These are phyloP conservation scores for Sclerotinia nivalis DNA, from an alignment of 2,329 filamentous ascomycete species.

Conservation along the genomic window DNA sequence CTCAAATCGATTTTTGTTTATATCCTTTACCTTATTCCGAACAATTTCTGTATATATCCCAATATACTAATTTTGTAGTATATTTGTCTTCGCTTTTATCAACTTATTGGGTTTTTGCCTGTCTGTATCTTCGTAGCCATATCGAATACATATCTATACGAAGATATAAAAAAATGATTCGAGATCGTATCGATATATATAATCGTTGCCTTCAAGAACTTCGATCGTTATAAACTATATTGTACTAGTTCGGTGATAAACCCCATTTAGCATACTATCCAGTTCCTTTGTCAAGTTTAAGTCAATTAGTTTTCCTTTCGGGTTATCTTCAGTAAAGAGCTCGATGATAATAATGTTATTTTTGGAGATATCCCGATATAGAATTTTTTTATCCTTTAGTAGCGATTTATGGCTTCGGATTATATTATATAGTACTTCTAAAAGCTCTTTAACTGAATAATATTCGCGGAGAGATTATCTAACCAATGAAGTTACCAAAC, in stretches of 20 bases:
- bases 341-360: slow-evolving; percentile 44
- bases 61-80: slow-evolving; percentile 36
- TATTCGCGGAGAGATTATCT: slow-evolving; percentile 40
- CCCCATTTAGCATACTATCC: slow-evolving; percentile 33
- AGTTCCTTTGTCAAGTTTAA: slow-evolving; percentile 41
- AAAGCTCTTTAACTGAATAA: slow-evolving; percentile 39
- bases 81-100: slow-evolving; percentile 25
- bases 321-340: slow-evolving; percentile 16
- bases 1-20: slow-evolving; percentile 34
- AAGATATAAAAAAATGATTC: too few species aligned
- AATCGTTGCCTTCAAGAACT: slow-evolving; percentile 39
- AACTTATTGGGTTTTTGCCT: slow-evolving; percentile 27
- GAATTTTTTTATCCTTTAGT: slow-evolving; percentile 40
- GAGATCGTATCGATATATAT: slow-evolving; percentile 37
- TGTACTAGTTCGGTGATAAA: slow-evolving; percentile 38
- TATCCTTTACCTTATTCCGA: slow-evolving; percentile 30
- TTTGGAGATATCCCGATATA: slow-evolving; percentile 43
- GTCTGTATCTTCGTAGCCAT: slow-evolving; percentile 9
- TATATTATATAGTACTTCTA: slow-evolving; percentile 42
- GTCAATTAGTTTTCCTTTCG: slow-evolving; percentile 31
- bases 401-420: slow-evolving; percentile 44
- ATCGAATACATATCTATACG: neutral
- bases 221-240: slow-evolving; percentile 45
- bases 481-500: slow-evolving; percentile 40
- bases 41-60: slow-evolving; percentile 36